phyloP scores from a whole-genome alignment of 768 basidiomycete species.

The Leucogyrophana mollusca region DNA sequence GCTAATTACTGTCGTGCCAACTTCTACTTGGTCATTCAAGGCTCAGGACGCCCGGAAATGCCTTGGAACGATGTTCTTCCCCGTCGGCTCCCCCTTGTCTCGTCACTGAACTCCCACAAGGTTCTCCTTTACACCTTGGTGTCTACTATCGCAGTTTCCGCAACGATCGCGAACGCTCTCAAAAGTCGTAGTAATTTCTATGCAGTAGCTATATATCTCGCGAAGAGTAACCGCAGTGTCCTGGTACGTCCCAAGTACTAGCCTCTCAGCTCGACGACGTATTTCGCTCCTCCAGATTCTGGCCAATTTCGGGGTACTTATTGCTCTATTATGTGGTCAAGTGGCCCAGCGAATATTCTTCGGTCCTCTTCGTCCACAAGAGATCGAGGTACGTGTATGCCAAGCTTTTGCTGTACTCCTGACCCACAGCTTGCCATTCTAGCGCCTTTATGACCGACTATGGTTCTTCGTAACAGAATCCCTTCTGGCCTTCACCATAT shows the following conservation, averaged over 20 bases:
- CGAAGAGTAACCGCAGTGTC: constrained; percentile 89
- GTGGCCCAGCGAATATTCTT: constrained; percentile 88
- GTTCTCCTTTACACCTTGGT: constrained; percentile 66
- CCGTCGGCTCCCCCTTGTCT: constrained; percentile 46
- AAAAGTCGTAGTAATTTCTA: constrained; percentile 90
- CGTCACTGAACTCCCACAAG: constrained; percentile 58
- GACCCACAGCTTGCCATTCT: constrained; percentile 2
- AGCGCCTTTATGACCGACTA: constrained; percentile 93
- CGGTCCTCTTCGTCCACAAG: constrained; percentile 79
- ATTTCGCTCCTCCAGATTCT: constrained; percentile 56
- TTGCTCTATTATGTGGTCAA: constrained; percentile 74
- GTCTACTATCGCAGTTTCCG: constrained; percentile 68
- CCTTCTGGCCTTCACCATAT: constrained; percentile 94
- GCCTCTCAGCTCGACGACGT: neutral
- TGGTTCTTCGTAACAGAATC: constrained; percentile 99
- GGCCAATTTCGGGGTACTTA: constrained; percentile 84
- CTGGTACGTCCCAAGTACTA: constrained; percentile 53
- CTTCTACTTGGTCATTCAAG: too few species aligned
- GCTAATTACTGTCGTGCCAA: too few species aligned
- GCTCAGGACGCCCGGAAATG: constrained; percentile 30
- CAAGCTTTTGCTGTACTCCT: neutral
- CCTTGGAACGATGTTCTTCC: constrained; percentile 50
- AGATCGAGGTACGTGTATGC: constrained; percentile 74
- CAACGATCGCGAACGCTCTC: constrained; percentile 77
- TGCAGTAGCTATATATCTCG: constrained; percentile 88